Evolutionary conservation across 2,329 filamentous ascomycete species (phyloP).

Genomic region (Colletotrichum musicola): DNA sequence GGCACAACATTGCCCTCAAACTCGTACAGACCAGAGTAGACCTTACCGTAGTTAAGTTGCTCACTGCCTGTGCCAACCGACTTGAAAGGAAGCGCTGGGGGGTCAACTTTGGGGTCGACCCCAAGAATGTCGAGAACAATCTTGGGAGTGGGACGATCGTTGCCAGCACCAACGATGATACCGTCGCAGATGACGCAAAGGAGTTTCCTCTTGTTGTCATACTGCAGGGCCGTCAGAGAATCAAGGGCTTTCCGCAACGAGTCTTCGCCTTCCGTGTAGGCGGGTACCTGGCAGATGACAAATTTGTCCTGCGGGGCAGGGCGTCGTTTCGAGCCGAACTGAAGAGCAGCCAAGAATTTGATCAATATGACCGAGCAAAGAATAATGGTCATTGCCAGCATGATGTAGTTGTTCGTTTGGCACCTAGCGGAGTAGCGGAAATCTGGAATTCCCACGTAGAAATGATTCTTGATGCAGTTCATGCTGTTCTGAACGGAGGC

Average conservation of each 20-base stretch:
- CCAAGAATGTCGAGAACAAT: constrained; percentile 98
- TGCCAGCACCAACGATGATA: constrained; percentile 95
- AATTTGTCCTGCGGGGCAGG: constrained; percentile 97
- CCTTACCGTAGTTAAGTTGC: constrained; percentile 97
- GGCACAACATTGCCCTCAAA: constrained; percentile 98
- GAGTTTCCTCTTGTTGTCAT: constrained; percentile 98
- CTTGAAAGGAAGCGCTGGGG: constrained; percentile 93
- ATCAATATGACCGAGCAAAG: constrained; percentile 82
- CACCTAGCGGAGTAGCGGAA: constrained; percentile 84
- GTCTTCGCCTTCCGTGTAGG: constrained; percentile 98
- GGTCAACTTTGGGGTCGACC: constrained; percentile 96
- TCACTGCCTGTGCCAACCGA: constrained; percentile 90
- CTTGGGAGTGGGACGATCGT: constrained; percentile 96
- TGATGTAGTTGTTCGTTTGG: constrained; percentile 89
- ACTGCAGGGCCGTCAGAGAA: constrained; percentile 92
- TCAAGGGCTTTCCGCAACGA: constrained; percentile 93
- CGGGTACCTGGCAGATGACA: constrained; percentile 97
- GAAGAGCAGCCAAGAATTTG: constrained; percentile 94
- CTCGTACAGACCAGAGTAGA: constrained; percentile 98
- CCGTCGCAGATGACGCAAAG: constrained; percentile 97
- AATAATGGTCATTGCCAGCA: constrained; percentile 88
- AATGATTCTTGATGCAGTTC: constrained; percentile 85
- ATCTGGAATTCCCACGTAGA: constrained; percentile 86
- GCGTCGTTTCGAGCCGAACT: constrained; percentile 91
- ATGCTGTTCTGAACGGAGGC: constrained; percentile 73